Evolutionary conservation across 345 rosid species (phyloP).

Genomic region (Boechera stricta): DNA sequence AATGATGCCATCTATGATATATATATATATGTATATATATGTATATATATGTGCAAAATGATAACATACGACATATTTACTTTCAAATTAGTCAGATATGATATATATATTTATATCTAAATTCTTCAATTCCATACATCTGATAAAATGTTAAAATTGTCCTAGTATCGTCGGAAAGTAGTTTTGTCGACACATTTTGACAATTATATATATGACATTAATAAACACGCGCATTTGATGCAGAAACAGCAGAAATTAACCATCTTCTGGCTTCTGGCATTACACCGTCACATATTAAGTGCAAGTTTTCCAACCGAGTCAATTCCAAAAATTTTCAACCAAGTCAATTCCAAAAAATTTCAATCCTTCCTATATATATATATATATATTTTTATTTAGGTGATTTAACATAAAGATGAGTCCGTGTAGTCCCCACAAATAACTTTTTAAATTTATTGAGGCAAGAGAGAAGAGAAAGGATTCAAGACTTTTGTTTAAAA

Average conservation of each 20-base stretch:
- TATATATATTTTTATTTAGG: neutral
- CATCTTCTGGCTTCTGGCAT: neutral
- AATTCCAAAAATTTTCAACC: constrained; percentile 3
- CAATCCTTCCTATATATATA: neutral
- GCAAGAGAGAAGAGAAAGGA: constrained; percentile 30
- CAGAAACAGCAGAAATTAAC: constrained; percentile 9
- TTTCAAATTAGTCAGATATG: neutral
- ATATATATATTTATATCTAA: too few relatives aligned
- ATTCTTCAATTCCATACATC: too few relatives aligned
- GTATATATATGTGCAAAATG: neutral
- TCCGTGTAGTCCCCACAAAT: constrained; percentile 33
- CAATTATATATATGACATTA: neutral
- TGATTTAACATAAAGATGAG: constrained; percentile 28
- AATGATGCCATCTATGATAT: neutral
- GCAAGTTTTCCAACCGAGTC: constrained; percentile 17
- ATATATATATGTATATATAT: neutral
- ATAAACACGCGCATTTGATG: constrained; percentile 1
- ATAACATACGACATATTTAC: neutral
- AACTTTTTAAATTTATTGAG: constrained; percentile 43
- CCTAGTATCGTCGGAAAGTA: neutral
- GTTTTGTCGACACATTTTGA: constrained; percentile 21
- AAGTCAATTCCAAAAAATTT: constrained; percentile 20
- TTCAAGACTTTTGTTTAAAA: constrained; percentile 21
- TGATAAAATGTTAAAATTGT: neutral
- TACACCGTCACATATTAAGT: constrained; percentile 23